Evolutionary conservation across 2,329 filamentous ascomycete species (phyloP), one percentile per base, ranked within the genome.

Genomic region (Fusarium siculi): DNA sequence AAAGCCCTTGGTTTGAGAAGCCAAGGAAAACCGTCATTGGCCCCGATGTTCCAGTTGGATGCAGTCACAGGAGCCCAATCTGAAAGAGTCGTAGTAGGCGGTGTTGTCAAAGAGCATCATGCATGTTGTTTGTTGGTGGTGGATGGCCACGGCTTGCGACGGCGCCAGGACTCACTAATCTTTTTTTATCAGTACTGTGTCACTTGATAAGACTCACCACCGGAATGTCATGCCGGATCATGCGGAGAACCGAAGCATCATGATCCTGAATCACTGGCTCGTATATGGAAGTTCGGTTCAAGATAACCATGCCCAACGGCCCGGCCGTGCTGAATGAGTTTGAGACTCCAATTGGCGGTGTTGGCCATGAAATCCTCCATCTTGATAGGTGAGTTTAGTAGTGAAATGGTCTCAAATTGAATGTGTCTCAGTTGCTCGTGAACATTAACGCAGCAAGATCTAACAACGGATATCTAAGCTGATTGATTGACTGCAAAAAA

Each of bases 391-490:
- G 28, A 40, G 16, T 42, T 55, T 28, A 36, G 19, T 40, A 25
- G 39, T 69, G 32, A 73, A 40, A 74, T 55, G 66, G 70, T 44
- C 64, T 78, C 63, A 68, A 74, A 76, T 76, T 70, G 68, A 73
- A 57, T 72, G 66, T 49, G 52, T 59, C 64, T 69, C 66, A 63
- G 49, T 57, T 59, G 50, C 66, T 59, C 21, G 36, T 62, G 46
- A 46, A 40, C 44, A 56, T 54, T 40, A 43, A 55, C 55, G 49
- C 53, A 44, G 40, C 57, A 53, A 54, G 68, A 43, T 49, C 56
- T 61, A 47, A 67, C 65, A 74, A 68, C 64, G 76, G 76, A 79
- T 79, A 78, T 79, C 73, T 78, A 78, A 73, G 72, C 69, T 74
- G 62, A 71, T 74, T 68, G 74, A 77, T 72, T 68, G 74, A 77